phyloP scores from a whole-genome alignment of 768 basidiomycete genomes.

The Chalciporus sphaerocephalus region DNA sequence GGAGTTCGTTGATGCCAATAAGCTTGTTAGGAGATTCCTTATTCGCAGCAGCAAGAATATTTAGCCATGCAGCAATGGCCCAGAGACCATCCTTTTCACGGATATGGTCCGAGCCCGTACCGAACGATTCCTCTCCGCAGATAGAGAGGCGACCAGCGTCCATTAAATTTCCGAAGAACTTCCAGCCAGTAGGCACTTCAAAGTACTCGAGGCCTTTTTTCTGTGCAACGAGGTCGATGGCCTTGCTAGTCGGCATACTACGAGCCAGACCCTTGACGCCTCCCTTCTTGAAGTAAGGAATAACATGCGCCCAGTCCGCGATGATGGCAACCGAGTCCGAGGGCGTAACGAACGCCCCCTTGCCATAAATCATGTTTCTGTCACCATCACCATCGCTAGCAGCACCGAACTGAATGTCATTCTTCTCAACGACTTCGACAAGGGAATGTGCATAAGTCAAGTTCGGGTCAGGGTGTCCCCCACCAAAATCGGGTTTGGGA shows the following conservation, averaged over 20 bases:
- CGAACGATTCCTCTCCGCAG: conserved; percentile 98
- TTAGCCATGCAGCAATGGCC: conserved; percentile 97
- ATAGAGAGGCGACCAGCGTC: conserved; percentile 97
- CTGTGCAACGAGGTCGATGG: conserved; percentile 93
- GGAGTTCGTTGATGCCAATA: conserved; percentile 87
- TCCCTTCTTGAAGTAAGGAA: conserved; percentile 84
- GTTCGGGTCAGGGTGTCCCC: conserved; percentile 98
- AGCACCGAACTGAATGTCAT: conserved; percentile 87
- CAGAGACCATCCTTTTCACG: conserved; percentile 99
- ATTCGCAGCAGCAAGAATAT: conserved; percentile 91
- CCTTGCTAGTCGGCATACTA: conserved; percentile 96
- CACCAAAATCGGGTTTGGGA: conserved; percentile 93
- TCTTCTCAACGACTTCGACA: conserved; percentile 85
- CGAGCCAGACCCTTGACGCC: conserved; percentile 95
- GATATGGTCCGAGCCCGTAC: conserved; percentile 99
- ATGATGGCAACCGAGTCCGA: conserved; percentile 98
- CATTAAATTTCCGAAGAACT: conserved; percentile 99
- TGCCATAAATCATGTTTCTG: conserved; percentile 99
- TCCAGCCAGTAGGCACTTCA: conserved; percentile 99
- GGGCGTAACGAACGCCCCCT: conserved; percentile 96
- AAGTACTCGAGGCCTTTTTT: conserved; percentile 90
- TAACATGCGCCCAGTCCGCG: conserved; percentile 90
- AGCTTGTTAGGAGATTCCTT: conserved; percentile 67
- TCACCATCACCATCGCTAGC: conserved; percentile 98
- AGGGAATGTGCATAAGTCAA: conserved; percentile 94